Base-by-base conservation (phyloP, 345 rosid genomes). In the Bruguiera gymnorhiza region DNA sequence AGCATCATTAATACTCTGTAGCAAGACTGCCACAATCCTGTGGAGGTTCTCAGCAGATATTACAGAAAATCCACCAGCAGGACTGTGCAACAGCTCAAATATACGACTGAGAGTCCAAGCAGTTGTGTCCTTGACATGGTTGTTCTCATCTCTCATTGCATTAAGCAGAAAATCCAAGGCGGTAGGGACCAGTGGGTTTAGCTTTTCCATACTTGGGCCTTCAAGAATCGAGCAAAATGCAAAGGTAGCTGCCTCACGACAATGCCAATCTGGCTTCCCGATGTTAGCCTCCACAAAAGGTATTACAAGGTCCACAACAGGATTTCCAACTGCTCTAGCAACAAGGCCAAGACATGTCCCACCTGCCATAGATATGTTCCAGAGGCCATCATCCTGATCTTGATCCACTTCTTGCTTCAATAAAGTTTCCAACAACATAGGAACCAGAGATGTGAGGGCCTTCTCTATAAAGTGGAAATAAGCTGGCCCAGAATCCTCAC, bases 321-420 rank as follows among this genome's bases (percentile, higher is more conserved):
- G 86, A 78, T 91, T 87, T 55, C 96, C 98, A 78, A 94, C 98
- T 1, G 98, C 88, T 80, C 97, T 85, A 54, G 97, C 84, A 80
- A 91, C 95, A 73, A 94, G 97, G 52, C 96, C 95, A 11, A 94
- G 85, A 78, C 97, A 94, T 19, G 97, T 91, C 58, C 97, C 98
- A 9, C 98, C 97, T 24, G 98, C 97, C 98, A 94, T 94, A 8
- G 99, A 85, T 65, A 94, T 80, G 74, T 92, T 89, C 97, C 99
- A 95, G 62, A 76, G 71, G 68, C 78, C 84, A 52, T 92, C 97
- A 55, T 89, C 99, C 75, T 94, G 96, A 63, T 94, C 96, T 73
- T 91, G 93, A 81, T 89, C 97, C 78, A 89, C 92, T 66, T 92
- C 96, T 82, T 94, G 99, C 86, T 94, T 94, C 82, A 85, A 75